Percentiles rank a stretch among this genome's conserved stretches.
Conservation (phyloP, 208 protist species). For the Leishmania turanica region DNA sequence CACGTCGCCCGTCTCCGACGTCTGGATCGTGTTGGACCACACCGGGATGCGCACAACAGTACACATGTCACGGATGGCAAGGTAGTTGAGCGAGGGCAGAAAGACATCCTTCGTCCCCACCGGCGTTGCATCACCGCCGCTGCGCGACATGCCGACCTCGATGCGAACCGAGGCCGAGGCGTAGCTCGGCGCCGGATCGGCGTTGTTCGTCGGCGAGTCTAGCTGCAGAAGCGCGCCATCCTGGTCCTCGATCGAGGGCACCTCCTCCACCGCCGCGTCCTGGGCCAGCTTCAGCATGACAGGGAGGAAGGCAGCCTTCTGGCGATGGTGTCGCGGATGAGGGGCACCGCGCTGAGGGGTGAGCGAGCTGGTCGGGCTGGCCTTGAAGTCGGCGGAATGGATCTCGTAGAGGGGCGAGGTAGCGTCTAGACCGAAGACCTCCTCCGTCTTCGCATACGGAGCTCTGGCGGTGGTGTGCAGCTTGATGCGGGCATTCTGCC, state of each 20-base stretch:
- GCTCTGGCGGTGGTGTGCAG: conserved; percentile 41
- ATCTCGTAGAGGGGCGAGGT: conserved; percentile 43
- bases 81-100: conserved; percentile 41
- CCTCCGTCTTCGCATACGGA: conserved; percentile 31
- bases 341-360: neutral
- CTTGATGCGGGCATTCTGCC: conserved; percentile 36
- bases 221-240: conserved; percentile 14
- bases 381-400: neutral
- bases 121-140: conserved; percentile 7
- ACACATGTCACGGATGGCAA: conserved; percentile 50
- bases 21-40: conserved; percentile 20
- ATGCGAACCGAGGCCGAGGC: conserved; percentile 34
- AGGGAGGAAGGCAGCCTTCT: conserved; percentile 48
- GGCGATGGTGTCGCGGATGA: conserved; percentile 22
- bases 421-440: conserved; percentile 47
- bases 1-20: conserved; percentile 5
- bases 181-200: conserved; percentile 18
- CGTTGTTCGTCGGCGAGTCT: conserved; percentile 19
- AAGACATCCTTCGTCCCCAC: conserved; percentile 39
- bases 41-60: conserved; percentile 48
- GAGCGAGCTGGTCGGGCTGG: neutral
- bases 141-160: conserved; percentile 36
- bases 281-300: conserved; percentile 58
- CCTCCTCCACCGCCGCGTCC: conserved; percentile 28
- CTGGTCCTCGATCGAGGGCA: conserved; percentile 23